These are phyloP conservation scores for Stephanodiscus minutulus DNA, from an alignment of 108 stramenopile species.

Conservation along the genomic window DNA sequence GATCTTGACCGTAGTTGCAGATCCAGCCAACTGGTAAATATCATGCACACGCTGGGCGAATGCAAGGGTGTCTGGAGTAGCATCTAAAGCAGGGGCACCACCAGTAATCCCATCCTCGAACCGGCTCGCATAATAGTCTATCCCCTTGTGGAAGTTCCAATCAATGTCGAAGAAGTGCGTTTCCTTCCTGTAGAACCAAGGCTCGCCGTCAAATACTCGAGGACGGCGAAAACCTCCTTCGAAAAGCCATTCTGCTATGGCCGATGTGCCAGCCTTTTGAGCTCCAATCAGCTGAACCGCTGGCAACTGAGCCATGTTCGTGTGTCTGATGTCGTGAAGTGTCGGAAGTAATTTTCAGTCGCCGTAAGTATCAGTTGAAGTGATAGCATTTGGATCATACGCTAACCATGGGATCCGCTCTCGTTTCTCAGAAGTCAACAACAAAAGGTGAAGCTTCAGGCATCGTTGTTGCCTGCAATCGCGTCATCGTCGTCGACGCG, in stretches of 20 bases:
- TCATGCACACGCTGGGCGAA: constrained; percentile 17
- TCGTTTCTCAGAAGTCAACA: no score
- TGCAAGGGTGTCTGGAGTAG: constrained; percentile 19
- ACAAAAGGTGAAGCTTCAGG: no score
- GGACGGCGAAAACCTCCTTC: constrained; percentile 18
- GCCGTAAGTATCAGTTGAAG: no score
- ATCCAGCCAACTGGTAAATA: constrained; percentile 4
- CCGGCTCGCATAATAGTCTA: constrained; percentile 44
- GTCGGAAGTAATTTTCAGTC: no score
- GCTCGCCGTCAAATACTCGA: constrained; percentile 29
- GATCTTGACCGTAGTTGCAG: constrained; percentile 18
- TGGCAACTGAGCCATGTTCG: neutral
- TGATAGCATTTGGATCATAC: no score
- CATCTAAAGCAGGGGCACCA: constrained; percentile 21
- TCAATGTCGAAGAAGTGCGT: constrained; percentile 49
- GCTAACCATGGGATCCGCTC: no score
- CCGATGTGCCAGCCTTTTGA: constrained; percentile 40
- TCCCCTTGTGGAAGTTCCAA: constrained; percentile 31
- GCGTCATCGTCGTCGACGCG: no score
- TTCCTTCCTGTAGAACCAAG: constrained; percentile 37
- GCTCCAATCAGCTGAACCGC: constrained; percentile 42
- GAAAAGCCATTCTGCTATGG: constrained; percentile 42
- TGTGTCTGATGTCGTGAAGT: no score
- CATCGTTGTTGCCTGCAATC: no score
- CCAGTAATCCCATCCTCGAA: constrained; percentile 17